Conservation (phyloP, 352 stramenopile genomes). For the Phytophthora constricta region DNA sequence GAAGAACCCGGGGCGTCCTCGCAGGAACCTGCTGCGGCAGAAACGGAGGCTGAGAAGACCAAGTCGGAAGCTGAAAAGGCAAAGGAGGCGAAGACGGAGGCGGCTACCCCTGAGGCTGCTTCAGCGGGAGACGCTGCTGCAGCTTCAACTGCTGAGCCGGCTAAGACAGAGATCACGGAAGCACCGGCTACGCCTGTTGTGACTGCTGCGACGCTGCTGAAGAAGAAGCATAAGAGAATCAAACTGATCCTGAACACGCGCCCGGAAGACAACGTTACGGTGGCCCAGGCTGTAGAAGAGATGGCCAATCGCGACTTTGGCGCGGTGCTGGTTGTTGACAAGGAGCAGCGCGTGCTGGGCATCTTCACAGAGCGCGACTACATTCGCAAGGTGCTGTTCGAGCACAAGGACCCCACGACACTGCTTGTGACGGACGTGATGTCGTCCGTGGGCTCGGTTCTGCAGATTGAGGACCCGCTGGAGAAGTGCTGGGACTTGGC, state of each 20-base stretch:
- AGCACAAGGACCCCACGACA: conserved; percentile 67
- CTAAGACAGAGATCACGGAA: conserved; percentile 15
- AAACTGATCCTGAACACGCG: conserved; percentile 87
- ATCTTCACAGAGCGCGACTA: conserved; percentile 91
- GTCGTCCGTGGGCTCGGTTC: conserved; percentile 55
- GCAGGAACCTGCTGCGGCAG: background rate
- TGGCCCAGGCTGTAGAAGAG: conserved; percentile 75
- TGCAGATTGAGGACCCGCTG: conserved; percentile 82
- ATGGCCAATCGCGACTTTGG: conserved; percentile 86
- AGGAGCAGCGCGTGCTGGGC: conserved; percentile 80
- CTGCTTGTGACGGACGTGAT: conserved; percentile 67
- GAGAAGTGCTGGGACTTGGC: conserved; percentile 84
- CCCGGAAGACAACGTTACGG: conserved; percentile 76
- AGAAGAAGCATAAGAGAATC: conserved; percentile 86
- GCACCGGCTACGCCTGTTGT: conserved; percentile 34
- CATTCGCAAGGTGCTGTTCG: conserved; percentile 78
- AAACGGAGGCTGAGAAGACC: conserved; percentile 1
- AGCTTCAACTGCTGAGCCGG: conserved; percentile 8
- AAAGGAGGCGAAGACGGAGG: conserved; percentile 12
- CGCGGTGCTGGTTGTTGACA: conserved; percentile 83
- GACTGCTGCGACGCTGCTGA: conserved; percentile 72
- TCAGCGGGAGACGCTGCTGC: background rate
- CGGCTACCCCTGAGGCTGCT: conserved; percentile 3
- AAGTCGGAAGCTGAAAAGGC: conserved; percentile 7
- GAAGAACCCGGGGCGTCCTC: conserved; percentile 41